These are phyloP conservation scores for Pseudonitzschia multistriata DNA, from an alignment of 108 stramenopile species.

Conservation along the genomic window DNA sequence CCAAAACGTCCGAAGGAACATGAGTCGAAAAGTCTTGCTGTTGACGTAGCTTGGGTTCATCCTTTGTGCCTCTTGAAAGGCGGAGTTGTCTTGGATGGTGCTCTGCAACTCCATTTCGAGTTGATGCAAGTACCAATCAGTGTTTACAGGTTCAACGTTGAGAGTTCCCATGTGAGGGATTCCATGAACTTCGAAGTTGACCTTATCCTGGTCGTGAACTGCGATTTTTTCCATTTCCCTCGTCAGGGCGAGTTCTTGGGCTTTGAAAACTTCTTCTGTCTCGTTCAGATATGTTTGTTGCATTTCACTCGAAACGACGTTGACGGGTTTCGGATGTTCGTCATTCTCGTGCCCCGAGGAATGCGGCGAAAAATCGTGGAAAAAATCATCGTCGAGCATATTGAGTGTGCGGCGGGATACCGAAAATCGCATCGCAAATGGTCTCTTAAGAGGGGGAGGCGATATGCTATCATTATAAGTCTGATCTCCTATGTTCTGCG, in stretches of 20 bases:
- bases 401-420: not conserved
- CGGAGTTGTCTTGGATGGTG: not conserved
- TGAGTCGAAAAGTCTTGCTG: conserved; percentile 20
- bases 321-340: not conserved
- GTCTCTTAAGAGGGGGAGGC: not conserved
- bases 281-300: not conserved
- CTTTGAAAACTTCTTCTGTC: not conserved
- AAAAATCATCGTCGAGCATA: not conserved
- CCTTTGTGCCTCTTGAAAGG: conserved; percentile 16
- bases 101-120: conserved; percentile 12
- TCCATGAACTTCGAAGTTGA: conserved; percentile 35
- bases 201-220: not conserved
- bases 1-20: conserved; percentile 20
- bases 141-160: not conserved
- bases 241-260: conserved; percentile 6
- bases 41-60: conserved; percentile 23
- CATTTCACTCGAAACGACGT: not conserved
- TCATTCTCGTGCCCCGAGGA: not conserved
- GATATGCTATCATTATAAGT: not conserved
- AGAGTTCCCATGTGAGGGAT: not conserved
- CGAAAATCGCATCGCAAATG: not conserved
- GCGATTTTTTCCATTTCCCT: conserved; percentile 17
- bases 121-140: not conserved
- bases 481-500: not conserved
- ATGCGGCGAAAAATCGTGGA: not conserved